Conservation (phyloP, 305 asterid species). For the Fraxinus floribunda region DNA sequence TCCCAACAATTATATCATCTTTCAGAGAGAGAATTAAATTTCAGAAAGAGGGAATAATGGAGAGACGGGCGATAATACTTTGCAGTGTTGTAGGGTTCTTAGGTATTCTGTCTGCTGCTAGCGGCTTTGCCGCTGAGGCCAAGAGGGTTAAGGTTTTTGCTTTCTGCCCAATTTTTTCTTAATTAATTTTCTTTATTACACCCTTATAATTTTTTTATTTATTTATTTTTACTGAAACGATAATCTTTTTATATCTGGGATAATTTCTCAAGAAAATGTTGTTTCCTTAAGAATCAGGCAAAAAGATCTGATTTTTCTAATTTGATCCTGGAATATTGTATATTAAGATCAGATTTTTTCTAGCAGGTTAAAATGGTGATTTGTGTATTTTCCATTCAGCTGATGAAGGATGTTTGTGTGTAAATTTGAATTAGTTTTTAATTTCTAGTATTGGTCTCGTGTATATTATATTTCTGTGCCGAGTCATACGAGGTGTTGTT, state of each 20-base stretch:
- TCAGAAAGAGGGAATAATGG: constrained; percentile 36
- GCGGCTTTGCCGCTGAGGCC: constrained; percentile 88
- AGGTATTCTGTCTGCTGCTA: constrained; percentile 76
- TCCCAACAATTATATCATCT: not conserved
- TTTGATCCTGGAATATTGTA: not conserved
- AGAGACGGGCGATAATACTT: constrained; percentile 48
- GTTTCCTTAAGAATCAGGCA: not conserved
- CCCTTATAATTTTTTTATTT: not conserved
- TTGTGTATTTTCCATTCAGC: not conserved
- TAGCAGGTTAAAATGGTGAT: not conserved
- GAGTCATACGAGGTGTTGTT: not conserved
- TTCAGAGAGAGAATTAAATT: not conserved
- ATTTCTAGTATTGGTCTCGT: not conserved
- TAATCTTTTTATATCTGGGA: not conserved
- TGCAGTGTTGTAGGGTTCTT: constrained; percentile 63
- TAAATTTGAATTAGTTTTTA: not conserved
- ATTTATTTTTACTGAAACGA: not conserved
- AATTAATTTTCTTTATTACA: not conserved
- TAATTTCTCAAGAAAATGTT: not conserved
- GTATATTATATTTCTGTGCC: not conserved
- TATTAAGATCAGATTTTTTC: not conserved
- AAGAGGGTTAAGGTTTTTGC: constrained; percentile 66
- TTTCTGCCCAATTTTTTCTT: not conserved
- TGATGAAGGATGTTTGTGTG: not conserved
- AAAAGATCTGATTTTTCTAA: not conserved